These are phyloP conservation scores for Cylindricascospora bacillispora DNA, from an alignment of 1,139 yeast species.

Conservation along the genomic window DNA sequence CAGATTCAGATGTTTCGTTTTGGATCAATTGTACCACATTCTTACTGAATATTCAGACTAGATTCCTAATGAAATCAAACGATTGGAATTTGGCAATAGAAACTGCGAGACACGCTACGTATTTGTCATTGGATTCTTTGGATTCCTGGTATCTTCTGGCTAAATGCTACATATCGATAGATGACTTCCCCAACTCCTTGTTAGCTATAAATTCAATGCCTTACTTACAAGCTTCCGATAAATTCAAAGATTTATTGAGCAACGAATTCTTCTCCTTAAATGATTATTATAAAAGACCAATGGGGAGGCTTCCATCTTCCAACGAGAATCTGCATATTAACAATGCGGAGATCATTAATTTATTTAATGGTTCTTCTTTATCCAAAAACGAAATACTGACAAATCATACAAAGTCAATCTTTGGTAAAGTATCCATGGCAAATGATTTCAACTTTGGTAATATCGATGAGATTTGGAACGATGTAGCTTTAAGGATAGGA, in stretches of 20 bases:
- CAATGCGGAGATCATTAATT: slow-evolving; percentile 6
- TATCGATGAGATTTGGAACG: slow-evolving; percentile 40
- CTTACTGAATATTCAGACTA: slow-evolving; percentile 48
- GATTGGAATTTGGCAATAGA: slow-evolving; percentile 60
- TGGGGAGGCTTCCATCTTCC: slow-evolving; percentile 6
- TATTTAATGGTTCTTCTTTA: too few species aligned
- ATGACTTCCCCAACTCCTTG: slow-evolving; percentile 65
- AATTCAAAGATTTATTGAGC: slow-evolving; percentile 10
- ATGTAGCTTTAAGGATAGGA: slow-evolving; percentile 26
- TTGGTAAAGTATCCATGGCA: slow-evolving; percentile 61
- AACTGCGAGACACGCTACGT: slow-evolving; percentile 61
- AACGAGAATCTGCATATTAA: not conserved
- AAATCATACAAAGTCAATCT: slow-evolving; percentile 22
- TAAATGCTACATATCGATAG: slow-evolving; percentile 53
- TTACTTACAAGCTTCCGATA: slow-evolving; percentile 24
- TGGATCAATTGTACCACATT: slow-evolving; percentile 5
- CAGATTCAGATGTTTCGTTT: slow-evolving; percentile 3
- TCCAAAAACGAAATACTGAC: too few species aligned
- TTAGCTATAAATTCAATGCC: slow-evolving; percentile 84
- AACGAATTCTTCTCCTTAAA: slow-evolving; percentile 7
- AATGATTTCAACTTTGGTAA: slow-evolving; percentile 56
- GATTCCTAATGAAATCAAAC: slow-evolving; percentile 48
- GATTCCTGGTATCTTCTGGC: slow-evolving; percentile 70
- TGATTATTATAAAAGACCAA: slow-evolving; percentile 20
- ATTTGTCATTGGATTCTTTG: slow-evolving; percentile 75